These are phyloP conservation scores for Penicillium canariense DNA, from an alignment of 495 filamentous ascomycete species.

Conservation along the genomic window DNA sequence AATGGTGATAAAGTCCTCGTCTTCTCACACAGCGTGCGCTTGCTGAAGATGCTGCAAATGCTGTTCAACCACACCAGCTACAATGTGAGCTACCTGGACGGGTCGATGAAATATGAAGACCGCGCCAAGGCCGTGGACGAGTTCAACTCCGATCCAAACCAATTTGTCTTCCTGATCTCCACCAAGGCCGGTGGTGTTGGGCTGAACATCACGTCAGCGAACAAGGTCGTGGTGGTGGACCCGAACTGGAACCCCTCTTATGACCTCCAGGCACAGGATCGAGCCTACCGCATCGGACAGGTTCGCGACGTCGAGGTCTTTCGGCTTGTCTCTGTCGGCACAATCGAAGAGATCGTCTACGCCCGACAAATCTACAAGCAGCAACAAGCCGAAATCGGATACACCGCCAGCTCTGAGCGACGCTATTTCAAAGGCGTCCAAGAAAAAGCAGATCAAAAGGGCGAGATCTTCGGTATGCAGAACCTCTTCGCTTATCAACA, in stretches of 20 bases:
- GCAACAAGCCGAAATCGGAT: conserved; percentile 96
- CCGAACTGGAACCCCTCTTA: conserved; percentile 97
- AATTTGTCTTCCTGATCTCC: conserved; percentile 95
- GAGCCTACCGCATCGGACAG: conserved; percentile 95
- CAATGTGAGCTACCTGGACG: conserved; percentile 88
- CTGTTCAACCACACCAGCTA: conserved; percentile 89
- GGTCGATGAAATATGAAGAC: conserved; percentile 82
- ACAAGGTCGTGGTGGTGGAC: conserved; percentile 97
- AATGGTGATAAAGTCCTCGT: conserved; percentile 93
- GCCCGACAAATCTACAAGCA: conserved; percentile 98
- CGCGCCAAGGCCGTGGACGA: conserved; percentile 75
- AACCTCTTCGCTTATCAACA: conserved; percentile 86
- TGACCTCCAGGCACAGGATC: conserved; percentile 94
- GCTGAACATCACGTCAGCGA: conserved; percentile 94
- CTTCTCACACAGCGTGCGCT: conserved; percentile 84
- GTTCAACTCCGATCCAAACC: conserved; percentile 84
- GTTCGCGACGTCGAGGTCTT: conserved; percentile 93
- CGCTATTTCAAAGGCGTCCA: conserved; percentile 96
- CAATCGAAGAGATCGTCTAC: conserved; percentile 97
- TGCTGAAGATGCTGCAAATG: conserved; percentile 81
- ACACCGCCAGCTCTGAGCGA: conserved; percentile 86
- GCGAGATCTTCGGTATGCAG: conserved; percentile 87
- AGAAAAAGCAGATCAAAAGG: conserved; percentile 74
- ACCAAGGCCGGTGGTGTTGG: conserved; percentile 89
- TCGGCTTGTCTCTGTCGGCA: conserved; percentile 86